A percentile compares a stretch with the other conserved stretches of the same genome.
Evolutionary conservation across 148 eudicot species (phyloP).

Genomic region (Hydrangea macrophylla): DNA sequence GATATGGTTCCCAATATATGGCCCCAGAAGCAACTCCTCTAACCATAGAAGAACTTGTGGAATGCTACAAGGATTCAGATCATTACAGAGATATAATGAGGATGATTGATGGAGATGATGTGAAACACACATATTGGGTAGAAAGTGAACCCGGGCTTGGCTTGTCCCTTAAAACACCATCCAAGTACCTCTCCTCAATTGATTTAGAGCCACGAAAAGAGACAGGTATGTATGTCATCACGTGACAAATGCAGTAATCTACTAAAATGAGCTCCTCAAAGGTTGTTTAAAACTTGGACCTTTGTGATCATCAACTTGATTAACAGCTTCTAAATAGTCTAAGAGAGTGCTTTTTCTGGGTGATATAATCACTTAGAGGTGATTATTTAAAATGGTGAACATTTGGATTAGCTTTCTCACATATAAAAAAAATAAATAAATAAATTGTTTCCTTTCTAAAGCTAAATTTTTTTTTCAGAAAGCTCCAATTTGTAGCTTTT

Average conservation of each 20-base stretch:
- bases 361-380: too few relatives aligned
- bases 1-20: conserved; percentile 14
- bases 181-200: conserved; percentile 1
- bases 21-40: conserved; percentile 6
- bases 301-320: not conserved
- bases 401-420: too few relatives aligned
- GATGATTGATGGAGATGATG: conserved; percentile 14
- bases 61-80: conserved; percentile 11
- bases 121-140: conserved; percentile 18
- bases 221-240: conserved; percentile 11
- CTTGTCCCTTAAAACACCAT: conserved; percentile 17
- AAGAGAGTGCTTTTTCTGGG: too few relatives aligned
- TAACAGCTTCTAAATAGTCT: too few relatives aligned
- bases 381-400: too few relatives aligned
- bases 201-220: conserved; percentile 15
- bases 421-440: too few relatives aligned
- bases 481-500: not conserved
- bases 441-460: too few relatives aligned
- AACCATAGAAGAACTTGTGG: conserved; percentile 8
- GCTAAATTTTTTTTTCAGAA: too few relatives aligned
- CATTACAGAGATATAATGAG: conserved; percentile 15
- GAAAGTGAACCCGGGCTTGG: conserved; percentile 17
- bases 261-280: not conserved
- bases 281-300: not conserved
- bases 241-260: not conserved